These are phyloP conservation scores for Gracilariopsis chorda DNA, from an alignment of 23 red algal genomes.

Conservation along the genomic window DNA sequence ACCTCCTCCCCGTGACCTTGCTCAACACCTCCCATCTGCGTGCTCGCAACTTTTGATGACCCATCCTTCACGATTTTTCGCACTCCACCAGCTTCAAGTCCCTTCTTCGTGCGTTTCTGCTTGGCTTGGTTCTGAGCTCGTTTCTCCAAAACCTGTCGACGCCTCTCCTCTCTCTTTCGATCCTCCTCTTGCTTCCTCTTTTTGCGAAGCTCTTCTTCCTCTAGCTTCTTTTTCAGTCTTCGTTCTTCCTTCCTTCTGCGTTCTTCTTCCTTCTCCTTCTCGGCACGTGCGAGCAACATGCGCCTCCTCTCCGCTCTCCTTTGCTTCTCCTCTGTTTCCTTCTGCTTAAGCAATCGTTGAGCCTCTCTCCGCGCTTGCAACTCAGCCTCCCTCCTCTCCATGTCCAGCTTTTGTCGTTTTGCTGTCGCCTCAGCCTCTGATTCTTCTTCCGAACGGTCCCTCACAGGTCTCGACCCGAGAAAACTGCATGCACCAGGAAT, in stretches of 20 bases:
- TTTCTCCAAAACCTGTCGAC: conserved; percentile 27
- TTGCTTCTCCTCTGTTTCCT: conserved; percentile 48
- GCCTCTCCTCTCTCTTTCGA: conserved; percentile 49
- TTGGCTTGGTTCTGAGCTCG: background rate
- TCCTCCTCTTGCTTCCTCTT: conserved; percentile 50
- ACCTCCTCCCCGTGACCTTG: no score
- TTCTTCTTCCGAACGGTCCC: conserved; percentile 2
- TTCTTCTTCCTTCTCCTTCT: conserved; percentile 36
- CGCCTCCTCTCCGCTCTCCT: conserved; percentile 19
- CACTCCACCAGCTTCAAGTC: background rate
- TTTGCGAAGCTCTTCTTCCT: conserved; percentile 36
- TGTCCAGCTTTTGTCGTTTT: conserved; percentile 41
- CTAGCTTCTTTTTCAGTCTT: conserved; percentile 1
- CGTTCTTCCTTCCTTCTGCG: conserved; percentile 9
- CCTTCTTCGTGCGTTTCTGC: background rate
- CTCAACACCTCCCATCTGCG: background rate
- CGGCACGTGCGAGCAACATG: background rate
- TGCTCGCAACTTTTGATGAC: background rate
- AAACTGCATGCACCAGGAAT: background rate
- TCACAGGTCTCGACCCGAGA: background rate
- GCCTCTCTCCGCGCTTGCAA: conserved; percentile 24
- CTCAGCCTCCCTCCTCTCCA: conserved; percentile 49
- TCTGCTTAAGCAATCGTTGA: conserved; percentile 19
- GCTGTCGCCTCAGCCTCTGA: background rate
- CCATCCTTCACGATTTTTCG: background rate